phyloP scores from a whole-genome alignment of 2,329 filamentous ascomycete genomes.

The Xylariaceae sp. region DNA sequence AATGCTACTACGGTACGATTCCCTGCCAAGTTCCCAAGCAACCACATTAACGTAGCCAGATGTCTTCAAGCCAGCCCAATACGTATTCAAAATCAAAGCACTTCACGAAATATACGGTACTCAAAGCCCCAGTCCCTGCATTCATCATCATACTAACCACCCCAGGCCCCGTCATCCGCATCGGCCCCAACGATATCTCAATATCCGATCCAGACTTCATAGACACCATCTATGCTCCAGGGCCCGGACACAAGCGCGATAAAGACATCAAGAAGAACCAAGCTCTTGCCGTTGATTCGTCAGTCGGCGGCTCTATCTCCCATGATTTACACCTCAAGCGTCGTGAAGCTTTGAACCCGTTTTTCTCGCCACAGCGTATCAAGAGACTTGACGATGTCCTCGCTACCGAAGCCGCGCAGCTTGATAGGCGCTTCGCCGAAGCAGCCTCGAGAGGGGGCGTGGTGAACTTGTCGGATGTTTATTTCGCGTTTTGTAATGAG shows the following conservation, averaged over 20 bases:
- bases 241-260: slow-evolving; percentile 6
- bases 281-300: slow-evolving; percentile 3
- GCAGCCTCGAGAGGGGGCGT: slow-evolving; percentile 5
- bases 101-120: slow-evolving; percentile 15
- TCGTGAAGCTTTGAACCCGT: slow-evolving; percentile 11
- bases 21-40: not conserved
- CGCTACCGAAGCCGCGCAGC: slow-evolving; percentile 2
- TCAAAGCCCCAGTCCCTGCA: not conserved
- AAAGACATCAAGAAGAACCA: slow-evolving; percentile 3
- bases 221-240: slow-evolving; percentile 8
- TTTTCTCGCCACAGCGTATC: slow-evolving; percentile 11
- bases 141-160: not conserved
- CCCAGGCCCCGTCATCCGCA: slow-evolving; percentile 16
- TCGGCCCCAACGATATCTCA: slow-evolving; percentile 12
- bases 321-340: slow-evolving; percentile 8
- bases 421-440: slow-evolving; percentile 3
- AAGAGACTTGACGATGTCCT: slow-evolving; percentile 8
- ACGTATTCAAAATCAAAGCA: slow-evolving; percentile 16
- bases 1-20: slow-evolving; percentile 12
- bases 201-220: slow-evolving; percentile 11
- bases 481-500: slow-evolving; percentile 13
- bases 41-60: slow-evolving; percentile 4
- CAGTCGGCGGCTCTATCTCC: slow-evolving; percentile 3
- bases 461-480: slow-evolving; percentile 8
- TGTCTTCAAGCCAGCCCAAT: slow-evolving; percentile 12